Evolutionary conservation across 352 stramenopile genomes (phyloP).

Genomic region (Pythium angustatum): DNA sequence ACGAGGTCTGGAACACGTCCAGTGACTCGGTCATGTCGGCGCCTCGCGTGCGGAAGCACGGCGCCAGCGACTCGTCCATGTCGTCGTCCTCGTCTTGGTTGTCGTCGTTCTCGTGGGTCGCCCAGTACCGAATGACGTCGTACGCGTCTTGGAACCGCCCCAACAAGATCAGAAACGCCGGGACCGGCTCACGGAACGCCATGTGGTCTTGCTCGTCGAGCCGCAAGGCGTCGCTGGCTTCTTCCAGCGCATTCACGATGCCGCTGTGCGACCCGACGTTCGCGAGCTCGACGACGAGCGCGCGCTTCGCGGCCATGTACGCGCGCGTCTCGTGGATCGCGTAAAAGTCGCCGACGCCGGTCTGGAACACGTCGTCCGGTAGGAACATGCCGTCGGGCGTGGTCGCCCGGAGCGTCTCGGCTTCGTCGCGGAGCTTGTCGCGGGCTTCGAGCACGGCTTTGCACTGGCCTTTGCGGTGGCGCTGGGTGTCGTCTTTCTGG

Average conservation of each 20-base stretch:
- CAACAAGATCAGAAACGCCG: not conserved
- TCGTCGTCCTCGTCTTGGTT: not conserved
- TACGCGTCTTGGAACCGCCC: not conserved
- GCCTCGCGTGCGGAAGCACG: constrained; percentile 8
- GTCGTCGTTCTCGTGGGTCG: not conserved
- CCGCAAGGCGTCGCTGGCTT: not conserved
- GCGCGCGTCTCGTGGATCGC: not conserved
- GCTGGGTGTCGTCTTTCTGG: constrained; percentile 15
- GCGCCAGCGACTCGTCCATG: constrained; percentile 2
- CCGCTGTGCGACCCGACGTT: constrained; percentile 2
- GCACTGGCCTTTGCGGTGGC: constrained; percentile 17
- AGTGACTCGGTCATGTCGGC: constrained; percentile 8
- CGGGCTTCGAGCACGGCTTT: not conserved
- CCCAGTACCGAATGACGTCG: constrained; percentile 6
- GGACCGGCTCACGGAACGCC: not conserved
- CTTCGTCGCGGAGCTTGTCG: constrained; percentile 5
- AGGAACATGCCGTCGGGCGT: constrained; percentile 6
- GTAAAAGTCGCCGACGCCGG: constrained; percentile 9
- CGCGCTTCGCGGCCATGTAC: constrained; percentile 6
- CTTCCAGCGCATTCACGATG: not conserved
- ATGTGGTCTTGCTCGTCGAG: constrained; percentile 9
- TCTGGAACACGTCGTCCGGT: not conserved
- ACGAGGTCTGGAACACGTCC: constrained; percentile 3
- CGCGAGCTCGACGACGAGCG: not conserved
- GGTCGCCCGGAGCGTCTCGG: not conserved